These are phyloP conservation scores for Citrus cavaleriei DNA, from an alignment of 345 rosid species.

Conservation along the genomic window DNA sequence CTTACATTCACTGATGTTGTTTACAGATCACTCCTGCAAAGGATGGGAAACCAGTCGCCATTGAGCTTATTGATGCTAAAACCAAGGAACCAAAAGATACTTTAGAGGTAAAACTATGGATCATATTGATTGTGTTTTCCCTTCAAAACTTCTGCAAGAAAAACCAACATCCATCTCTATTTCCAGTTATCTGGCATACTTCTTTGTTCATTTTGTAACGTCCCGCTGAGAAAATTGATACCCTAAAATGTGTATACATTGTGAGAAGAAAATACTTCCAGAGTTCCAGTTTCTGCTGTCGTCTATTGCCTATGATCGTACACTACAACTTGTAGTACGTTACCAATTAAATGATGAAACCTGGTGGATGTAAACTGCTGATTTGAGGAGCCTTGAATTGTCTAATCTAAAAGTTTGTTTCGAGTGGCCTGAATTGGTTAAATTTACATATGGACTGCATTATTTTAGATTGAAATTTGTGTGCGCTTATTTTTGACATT, in stretches of 20 bases:
- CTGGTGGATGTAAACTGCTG: background rate
- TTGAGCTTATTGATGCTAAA: conserved; percentile 98
- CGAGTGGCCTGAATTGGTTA: background rate
- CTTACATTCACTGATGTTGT: conserved; percentile 12
- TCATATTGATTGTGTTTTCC: conserved; percentile 3
- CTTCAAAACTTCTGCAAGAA: background rate
- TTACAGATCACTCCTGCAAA: conserved; percentile 86
- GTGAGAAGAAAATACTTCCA: background rate
- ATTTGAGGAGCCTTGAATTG: background rate
- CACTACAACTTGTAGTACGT: background rate
- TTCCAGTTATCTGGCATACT: background rate
- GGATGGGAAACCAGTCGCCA: conserved; percentile 90
- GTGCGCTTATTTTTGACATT: background rate
- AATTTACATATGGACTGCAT: background rate
- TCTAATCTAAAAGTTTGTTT: conserved; percentile 2
- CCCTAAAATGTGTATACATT: background rate
- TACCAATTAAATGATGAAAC: background rate
- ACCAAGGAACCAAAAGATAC: conserved; percentile 85
- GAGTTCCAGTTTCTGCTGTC: background rate
- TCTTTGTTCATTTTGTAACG: background rate
- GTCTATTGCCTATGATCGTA: background rate
- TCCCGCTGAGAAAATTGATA: background rate
- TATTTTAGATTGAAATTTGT: background rate
- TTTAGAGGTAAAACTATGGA: conserved; percentile 60
- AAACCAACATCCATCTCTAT: background rate